These are phyloP conservation scores for Colletotrichum higginsianum DNA, from an alignment of 2,329 filamentous ascomycete genomes.

Conservation along the genomic window DNA sequence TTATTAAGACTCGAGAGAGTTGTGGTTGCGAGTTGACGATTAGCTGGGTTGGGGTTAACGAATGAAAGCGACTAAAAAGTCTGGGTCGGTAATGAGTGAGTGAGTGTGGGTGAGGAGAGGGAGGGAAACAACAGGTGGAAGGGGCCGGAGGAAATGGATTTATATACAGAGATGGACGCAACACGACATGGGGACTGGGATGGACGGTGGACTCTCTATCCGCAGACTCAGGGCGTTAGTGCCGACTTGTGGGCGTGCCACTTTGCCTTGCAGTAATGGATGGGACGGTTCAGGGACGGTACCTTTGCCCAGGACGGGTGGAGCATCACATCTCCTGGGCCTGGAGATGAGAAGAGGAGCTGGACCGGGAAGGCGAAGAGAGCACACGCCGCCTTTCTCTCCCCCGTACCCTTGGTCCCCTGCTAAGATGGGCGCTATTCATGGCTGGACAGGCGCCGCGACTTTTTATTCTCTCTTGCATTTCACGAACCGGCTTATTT, in stretches of 20 bases:
- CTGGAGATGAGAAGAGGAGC: conserved; percentile 43
- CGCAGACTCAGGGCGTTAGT: conserved; percentile 3
- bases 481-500: conserved; percentile 44
- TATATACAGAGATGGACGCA: conserved; percentile 61
- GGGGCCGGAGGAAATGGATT: conserved; percentile 57
- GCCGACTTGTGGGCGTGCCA: conserved; percentile 38
- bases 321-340: conserved; percentile 37
- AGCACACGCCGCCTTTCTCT: conserved; percentile 33
- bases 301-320: conserved; percentile 37
- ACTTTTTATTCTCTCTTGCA: conserved; percentile 39
- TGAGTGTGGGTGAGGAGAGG: conserved; percentile 65
- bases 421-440: conserved; percentile 33
- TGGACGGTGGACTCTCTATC: conserved; percentile 25
- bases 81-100: conserved; percentile 61
- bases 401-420: conserved; percentile 24
- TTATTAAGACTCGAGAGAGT: conserved; percentile 50
- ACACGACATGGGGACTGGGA: conserved; percentile 35
- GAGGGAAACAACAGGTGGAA: conserved; percentile 51
- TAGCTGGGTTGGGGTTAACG: conserved; percentile 59
- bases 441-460: conserved; percentile 25
- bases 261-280: conserved; percentile 32
- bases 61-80: conserved; percentile 73
- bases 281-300: conserved; percentile 42
- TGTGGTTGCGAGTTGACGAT: conserved; percentile 51
- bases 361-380: conserved; percentile 34